phyloP scores from a whole-genome alignment of 345 rosid species.

The Linum trigynum region DNA sequence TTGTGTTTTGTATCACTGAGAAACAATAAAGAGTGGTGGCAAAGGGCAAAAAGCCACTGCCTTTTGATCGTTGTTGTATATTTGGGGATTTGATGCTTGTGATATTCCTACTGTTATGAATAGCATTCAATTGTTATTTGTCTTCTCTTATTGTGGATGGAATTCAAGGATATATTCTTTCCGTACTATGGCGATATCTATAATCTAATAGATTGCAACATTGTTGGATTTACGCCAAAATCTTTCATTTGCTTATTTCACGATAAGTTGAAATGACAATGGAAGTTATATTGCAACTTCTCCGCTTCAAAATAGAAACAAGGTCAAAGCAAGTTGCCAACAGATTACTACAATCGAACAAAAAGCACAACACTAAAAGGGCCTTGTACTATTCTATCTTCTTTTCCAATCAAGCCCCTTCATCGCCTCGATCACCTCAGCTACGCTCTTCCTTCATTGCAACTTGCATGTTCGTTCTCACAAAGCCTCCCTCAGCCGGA shows the following conservation, averaged over 20 bases:
- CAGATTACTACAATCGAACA: no score
- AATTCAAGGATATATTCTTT: background rate
- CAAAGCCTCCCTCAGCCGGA: constrained; percentile 71
- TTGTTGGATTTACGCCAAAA: no score
- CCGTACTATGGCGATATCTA: no score
- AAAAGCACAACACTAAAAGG: no score
- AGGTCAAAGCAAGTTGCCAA: no score
- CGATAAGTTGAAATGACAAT: no score
- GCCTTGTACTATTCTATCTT: background rate
- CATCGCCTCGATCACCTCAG: no score
- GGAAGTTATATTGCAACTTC: no score
- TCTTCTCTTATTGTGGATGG: background rate
- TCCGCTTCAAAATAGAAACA: no score
- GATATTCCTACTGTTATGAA: background rate
- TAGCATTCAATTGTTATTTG: background rate
- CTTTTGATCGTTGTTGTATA: background rate
- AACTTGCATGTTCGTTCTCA: constrained; percentile 13
- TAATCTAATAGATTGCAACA: background rate
- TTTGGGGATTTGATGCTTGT: background rate
- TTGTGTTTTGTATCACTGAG: background rate
- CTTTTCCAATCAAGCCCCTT: no score
- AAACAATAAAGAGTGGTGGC: background rate
- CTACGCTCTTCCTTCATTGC: background rate
- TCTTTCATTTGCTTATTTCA: no score
- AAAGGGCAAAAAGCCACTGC: background rate